These are phyloP conservation scores for Leersia perrieri DNA, from an alignment of 176 grass and related monocot genomes.

Conservation along the genomic window DNA sequence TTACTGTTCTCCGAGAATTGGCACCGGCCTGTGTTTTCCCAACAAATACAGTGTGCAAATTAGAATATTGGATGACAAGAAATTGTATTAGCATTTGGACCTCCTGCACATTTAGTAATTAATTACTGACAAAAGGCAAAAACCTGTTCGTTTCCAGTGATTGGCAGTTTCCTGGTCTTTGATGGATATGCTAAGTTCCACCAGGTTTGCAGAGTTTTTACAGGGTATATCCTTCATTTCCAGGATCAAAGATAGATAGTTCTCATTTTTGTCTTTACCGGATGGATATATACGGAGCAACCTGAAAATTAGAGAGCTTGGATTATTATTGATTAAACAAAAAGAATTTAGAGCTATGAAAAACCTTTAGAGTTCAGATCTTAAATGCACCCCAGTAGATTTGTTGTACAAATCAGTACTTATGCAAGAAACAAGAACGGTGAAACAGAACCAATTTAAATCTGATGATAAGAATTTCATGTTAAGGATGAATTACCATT, in stretches of 20 bases:
- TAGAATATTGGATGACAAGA: not conserved
- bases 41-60: not conserved
- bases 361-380: not conserved
- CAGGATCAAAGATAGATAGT: conserved; percentile 19
- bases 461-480: not conserved
- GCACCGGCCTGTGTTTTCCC: not conserved
- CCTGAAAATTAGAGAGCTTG: conserved; percentile 9
- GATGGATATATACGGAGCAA: not conserved
- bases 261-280: not conserved
- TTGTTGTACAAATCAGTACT: too few relatives aligned
- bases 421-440: not conserved
- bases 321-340: not conserved
- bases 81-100: not conserved
- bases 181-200: conserved; percentile 27
- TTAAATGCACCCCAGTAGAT: too few relatives aligned
- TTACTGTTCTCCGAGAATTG: not conserved
- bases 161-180: conserved; percentile 18
- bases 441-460: not conserved
- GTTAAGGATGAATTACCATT: conserved; percentile 21
- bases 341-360: not conserved
- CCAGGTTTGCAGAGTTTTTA: not conserved
- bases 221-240: not conserved
- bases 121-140: not conserved
- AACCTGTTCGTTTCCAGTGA: conserved; percentile 8
- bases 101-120: not conserved